Evolutionary conservation across 2,329 filamentous ascomycete species (phyloP).

Genomic region (Cytospora paraplurivora): DNA sequence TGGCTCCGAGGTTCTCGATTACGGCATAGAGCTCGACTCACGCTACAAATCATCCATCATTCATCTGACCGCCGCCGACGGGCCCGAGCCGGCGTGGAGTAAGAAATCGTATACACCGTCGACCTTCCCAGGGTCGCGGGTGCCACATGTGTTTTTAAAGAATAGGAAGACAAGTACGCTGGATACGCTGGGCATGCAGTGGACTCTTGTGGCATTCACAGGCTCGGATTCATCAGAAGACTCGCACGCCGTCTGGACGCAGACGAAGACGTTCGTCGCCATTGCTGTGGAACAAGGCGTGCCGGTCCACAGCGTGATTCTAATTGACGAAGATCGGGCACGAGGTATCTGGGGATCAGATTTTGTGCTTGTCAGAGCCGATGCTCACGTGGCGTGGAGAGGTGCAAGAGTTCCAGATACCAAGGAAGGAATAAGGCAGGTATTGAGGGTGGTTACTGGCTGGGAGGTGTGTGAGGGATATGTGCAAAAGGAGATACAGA

Average conservation of each 20-base stretch:
- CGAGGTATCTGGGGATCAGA: constrained; percentile 17
- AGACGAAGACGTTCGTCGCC: constrained; percentile 11
- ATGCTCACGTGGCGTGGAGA: constrained; percentile 16
- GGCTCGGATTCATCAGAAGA: constrained; percentile 4
- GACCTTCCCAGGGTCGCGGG: constrained; percentile 13
- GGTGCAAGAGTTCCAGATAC: constrained; percentile 5
- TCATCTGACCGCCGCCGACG: constrained; percentile 10
- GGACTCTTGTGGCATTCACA: constrained; percentile 12
- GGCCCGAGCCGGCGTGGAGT: constrained; percentile 11
- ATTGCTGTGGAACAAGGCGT: constrained; percentile 8
- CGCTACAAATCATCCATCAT: constrained; percentile 14
- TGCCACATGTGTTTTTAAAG: constrained; percentile 15
- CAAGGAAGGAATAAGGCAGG: constrained; percentile 14
- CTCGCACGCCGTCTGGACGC: constrained; percentile 12
- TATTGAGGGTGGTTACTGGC: constrained; percentile 20
- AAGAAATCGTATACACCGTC: constrained; percentile 14
- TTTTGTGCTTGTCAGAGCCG: constrained; percentile 15
- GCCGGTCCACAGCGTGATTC: constrained; percentile 10
- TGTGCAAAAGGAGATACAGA: constrained; percentile 12
- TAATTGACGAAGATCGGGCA: constrained; percentile 15
- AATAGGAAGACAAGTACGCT: constrained; percentile 14
- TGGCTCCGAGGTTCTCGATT: constrained; percentile 19
- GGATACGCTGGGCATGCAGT: constrained; percentile 10
- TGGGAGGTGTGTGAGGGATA: constrained; percentile 18
- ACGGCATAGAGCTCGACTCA: constrained; percentile 17